Percentiles rank a stretch among this genome's conserved stretches.
Conservation (phyloP, 139 green algal species). For the Penium margaritaceum region DNA sequence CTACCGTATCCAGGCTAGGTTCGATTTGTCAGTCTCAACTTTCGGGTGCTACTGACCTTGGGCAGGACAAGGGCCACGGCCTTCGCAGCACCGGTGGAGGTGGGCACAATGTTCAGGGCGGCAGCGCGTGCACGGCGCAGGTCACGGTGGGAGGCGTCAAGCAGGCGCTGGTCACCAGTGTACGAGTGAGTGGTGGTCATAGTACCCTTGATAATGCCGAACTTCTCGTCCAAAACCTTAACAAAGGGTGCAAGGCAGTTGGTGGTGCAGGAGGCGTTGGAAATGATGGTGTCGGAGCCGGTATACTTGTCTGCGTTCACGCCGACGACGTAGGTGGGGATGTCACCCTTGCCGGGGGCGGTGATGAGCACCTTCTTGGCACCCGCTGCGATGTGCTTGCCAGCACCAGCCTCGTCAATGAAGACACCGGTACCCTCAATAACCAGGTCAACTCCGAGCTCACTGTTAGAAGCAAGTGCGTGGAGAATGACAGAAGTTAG, state of each 20-base stretch:
- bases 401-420: constrained; percentile 52
- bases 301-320: constrained; percentile 56
- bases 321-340: constrained; percentile 59
- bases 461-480: constrained; percentile 38
- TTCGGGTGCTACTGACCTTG: too few species aligned
- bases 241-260: constrained; percentile 63
- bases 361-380: constrained; percentile 63
- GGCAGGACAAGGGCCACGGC: constrained; percentile 58
- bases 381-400: constrained; percentile 56
- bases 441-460: constrained; percentile 52
- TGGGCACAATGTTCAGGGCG: constrained; percentile 61
- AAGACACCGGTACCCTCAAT: constrained; percentile 62
- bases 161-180: constrained; percentile 57
- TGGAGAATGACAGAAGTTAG: too few species aligned
- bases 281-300: constrained; percentile 48
- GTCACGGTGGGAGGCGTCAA: constrained; percentile 59
- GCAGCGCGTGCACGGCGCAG: constrained; percentile 55
- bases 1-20: background rate
- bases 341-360: constrained; percentile 56
- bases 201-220: constrained; percentile 56
- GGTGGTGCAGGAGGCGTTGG: constrained; percentile 62
- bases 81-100: constrained; percentile 60
- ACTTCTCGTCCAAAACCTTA: constrained; percentile 59
- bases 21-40: too few species aligned
- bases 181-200: constrained; percentile 65